Evolutionary conservation across 176 grass and related monocot species (phyloP).

Genomic region (Themeda triandra): DNA sequence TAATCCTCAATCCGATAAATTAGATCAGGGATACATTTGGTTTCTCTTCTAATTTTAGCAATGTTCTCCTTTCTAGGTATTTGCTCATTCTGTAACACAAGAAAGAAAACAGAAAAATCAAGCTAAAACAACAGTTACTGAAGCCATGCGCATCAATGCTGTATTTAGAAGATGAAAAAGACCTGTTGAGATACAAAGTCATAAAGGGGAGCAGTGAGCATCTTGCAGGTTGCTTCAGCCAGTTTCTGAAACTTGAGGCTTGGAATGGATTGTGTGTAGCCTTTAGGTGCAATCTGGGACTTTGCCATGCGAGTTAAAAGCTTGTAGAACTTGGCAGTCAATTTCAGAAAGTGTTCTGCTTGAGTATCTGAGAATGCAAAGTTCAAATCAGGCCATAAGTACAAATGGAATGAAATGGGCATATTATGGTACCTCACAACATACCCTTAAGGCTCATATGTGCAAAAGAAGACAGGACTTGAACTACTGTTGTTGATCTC

Average conservation of each 20-base stretch:
- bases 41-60: conserved; percentile 90
- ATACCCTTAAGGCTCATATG: conserved; percentile 74
- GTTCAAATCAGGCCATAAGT: conserved; percentile 18
- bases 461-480: conserved; percentile 63
- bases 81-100: conserved; percentile 54
- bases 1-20: conserved; percentile 96
- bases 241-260: conserved; percentile 77
- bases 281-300: conserved; percentile 75
- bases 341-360: conserved; percentile 76
- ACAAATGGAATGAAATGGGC: background rate
- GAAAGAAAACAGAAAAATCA: conserved; percentile 11
- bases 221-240: conserved; percentile 75
- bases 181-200: conserved; percentile 68
- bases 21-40: conserved; percentile 81
- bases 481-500: conserved; percentile 64
- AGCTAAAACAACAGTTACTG: conserved; percentile 2
- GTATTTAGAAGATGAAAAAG: background rate
- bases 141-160: background rate
- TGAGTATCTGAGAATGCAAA: conserved; percentile 61
- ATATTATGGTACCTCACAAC: conserved; percentile 8
- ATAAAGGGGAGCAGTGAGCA: conserved; percentile 75
- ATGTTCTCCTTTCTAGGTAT: conserved; percentile 34
- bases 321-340: conserved; percentile 82
- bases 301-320: conserved; percentile 68
- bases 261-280: conserved; percentile 52